Evolutionary conservation across 2,329 filamentous ascomycete genomes (phyloP).

Genomic region (Macrophomina tecta): DNA sequence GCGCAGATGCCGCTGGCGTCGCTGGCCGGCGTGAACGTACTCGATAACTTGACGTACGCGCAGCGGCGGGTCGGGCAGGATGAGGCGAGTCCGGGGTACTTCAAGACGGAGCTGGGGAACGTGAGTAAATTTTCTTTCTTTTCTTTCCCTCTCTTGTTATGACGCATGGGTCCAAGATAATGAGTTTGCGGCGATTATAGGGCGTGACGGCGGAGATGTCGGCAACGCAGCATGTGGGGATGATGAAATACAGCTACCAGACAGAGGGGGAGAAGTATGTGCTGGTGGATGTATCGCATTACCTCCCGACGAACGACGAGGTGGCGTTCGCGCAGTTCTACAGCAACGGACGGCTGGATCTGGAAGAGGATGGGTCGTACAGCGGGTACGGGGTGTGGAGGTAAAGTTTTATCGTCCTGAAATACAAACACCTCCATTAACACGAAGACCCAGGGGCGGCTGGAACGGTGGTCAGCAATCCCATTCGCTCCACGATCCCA

Average conservation of each 20-base stretch:
- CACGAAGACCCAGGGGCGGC: slow-evolving; percentile 30
- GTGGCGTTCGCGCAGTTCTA: slow-evolving; percentile 33
- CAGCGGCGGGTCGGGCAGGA: slow-evolving; percentile 44
- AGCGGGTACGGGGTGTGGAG: slow-evolving; percentile 36
- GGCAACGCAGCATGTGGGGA: slow-evolving; percentile 62
- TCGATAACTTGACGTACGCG: slow-evolving; percentile 50
- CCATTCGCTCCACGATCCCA: not conserved
- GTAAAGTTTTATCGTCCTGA: not conserved
- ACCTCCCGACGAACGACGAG: slow-evolving; percentile 31
- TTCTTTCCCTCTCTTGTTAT: too few relatives aligned
- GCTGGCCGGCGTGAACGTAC: slow-evolving; percentile 45
- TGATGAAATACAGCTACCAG: slow-evolving; percentile 68
- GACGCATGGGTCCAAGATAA: not conserved
- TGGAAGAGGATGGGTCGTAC: slow-evolving; percentile 36
- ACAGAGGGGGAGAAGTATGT: slow-evolving; percentile 44
- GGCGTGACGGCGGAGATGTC: slow-evolving; percentile 64
- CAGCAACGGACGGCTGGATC: slow-evolving; percentile 33
- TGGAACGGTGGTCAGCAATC: slow-evolving; percentile 37
- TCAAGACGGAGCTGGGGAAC: slow-evolving; percentile 61
- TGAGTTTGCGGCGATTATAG: not conserved
- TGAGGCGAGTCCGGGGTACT: slow-evolving; percentile 65
- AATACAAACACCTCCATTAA: too few relatives aligned
- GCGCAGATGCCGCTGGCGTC: slow-evolving; percentile 58
- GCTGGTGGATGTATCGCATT: slow-evolving; percentile 54
- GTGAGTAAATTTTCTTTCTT: not conserved